Evolutionary conservation across 2,329 filamentous ascomycete species (phyloP).

Genomic region (Domatiomyces catenatus): DNA sequence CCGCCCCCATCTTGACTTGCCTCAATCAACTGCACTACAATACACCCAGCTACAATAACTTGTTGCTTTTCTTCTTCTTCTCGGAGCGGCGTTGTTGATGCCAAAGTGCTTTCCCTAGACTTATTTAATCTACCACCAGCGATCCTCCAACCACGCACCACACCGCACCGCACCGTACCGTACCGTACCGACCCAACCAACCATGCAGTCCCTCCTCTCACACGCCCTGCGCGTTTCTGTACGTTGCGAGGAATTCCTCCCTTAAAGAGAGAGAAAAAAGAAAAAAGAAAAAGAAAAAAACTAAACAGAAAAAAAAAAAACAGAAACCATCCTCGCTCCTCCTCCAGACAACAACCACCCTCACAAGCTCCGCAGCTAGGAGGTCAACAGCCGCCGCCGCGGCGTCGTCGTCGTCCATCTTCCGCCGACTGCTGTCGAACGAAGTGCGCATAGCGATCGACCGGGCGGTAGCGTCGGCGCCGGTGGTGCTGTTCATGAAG

Average conservation of each 20-base stretch:
- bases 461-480: constrained; percentile 70
- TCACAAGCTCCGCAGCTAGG: too few relatives aligned
- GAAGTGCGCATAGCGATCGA: constrained; percentile 73
- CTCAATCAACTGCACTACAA: too few relatives aligned
- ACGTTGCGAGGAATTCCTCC: constrained; percentile 53
- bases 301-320: not conserved
- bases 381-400: too few relatives aligned
- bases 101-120: too few relatives aligned
- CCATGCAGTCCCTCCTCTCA: constrained; percentile 3
- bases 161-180: too few relatives aligned
- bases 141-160: not conserved
- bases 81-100: too few relatives aligned
- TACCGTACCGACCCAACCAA: not conserved
- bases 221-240: constrained; percentile 48
- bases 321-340: not conserved
- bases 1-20: too few relatives aligned
- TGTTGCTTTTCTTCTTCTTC: too few relatives aligned
- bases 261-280: not conserved
- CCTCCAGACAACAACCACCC: not conserved
- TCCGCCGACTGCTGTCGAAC: constrained; percentile 53
- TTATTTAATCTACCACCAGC: too few relatives aligned
- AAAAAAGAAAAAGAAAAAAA: not conserved
- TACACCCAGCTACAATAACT: too few relatives aligned
- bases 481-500: constrained; percentile 98
- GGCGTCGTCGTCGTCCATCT: too few relatives aligned